Base-by-base conservation (phyloP, 257 asterid genomes). In the Ilex asprella region DNA sequence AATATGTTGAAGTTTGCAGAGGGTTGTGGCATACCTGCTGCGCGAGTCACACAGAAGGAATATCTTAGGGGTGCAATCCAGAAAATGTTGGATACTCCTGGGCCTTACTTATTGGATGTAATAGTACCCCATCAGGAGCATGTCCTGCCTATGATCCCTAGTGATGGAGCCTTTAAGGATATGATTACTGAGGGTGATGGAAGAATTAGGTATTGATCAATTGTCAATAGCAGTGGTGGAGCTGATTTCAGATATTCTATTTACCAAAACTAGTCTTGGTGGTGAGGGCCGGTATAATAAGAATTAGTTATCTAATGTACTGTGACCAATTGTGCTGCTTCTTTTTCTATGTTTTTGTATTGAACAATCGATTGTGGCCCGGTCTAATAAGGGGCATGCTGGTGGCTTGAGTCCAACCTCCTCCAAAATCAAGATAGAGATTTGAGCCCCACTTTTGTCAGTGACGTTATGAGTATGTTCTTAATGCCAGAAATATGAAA, bases 1-100 rank as follows among this genome's bases (percentile, higher is more conserved):
- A 63, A 65, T 39, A 71, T 71, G 72, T 31, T 71, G 72, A 65
- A 71, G 65, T 66, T 71, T n/a, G 72, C 72, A 16, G 76, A 71
- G 60, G 76, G n/a, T 30, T 61, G 76, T 46, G 64, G 50, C 47
- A 55, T 66, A 54, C 68, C 72, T 10, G 67, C 65, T 10, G 71
- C 66, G 9, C 64, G 68, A 4, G 76, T 66, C 53, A 55, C 31
- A 29, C 32, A 71, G 55, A n/a, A n/a, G 60, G 49, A 6, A 0
- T n/a, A 39, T 27, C 54, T 71, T 7, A 61, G 47, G 60, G 64
- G n/a, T n/a, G n/a, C n/a, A n/a, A n/a, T n/a, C n/a, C n/a, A n/a
- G n/a, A n/a, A 10, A 61, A 72, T 72, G 77, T 51, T 66, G 60
- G 77, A 66, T 55, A 66, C 69, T 4, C 73, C 66, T 9, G 77